Evolutionary conservation across 2,329 filamentous ascomycete species (phyloP).

Genomic region (Diaporthe vaccinii): DNA sequence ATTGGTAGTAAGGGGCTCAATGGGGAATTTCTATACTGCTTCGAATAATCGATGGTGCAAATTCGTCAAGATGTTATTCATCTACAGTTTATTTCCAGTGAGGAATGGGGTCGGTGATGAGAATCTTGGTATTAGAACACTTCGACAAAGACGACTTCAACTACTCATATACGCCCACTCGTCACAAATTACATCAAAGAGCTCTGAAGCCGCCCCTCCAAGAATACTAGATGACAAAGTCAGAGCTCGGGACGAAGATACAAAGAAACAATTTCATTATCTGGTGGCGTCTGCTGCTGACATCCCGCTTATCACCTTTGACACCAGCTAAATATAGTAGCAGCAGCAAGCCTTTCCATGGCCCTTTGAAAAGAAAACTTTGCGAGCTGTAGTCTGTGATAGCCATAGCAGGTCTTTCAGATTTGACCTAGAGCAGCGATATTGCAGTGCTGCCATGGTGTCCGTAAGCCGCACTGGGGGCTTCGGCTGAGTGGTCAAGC

Average conservation of each 20-base stretch:
- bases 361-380: not conserved
- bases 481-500: constrained; percentile 42
- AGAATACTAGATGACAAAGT: not conserved
- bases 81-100: not conserved
- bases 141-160: not conserved
- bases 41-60: not conserved
- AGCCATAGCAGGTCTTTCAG: not conserved
- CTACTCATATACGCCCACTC: not conserved
- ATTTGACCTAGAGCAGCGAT: too few species aligned
- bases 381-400: not conserved
- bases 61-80: not conserved
- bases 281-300: not conserved
- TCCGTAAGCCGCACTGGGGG: constrained; percentile 35
- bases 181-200: not conserved
- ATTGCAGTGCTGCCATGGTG: not conserved
- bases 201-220: not conserved
- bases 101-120: too few species aligned
- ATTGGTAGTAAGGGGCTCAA: not conserved
- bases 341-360: too few species aligned
- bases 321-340: not conserved
- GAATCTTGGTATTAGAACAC: not conserved
- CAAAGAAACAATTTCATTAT: constrained; percentile 29
- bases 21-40: rapidly evolving
- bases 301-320: not conserved
- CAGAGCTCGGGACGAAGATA: not conserved